Conservation (phyloP, 2,329 filamentous ascomycete species). For the Nectriaceae sp. region DNA sequence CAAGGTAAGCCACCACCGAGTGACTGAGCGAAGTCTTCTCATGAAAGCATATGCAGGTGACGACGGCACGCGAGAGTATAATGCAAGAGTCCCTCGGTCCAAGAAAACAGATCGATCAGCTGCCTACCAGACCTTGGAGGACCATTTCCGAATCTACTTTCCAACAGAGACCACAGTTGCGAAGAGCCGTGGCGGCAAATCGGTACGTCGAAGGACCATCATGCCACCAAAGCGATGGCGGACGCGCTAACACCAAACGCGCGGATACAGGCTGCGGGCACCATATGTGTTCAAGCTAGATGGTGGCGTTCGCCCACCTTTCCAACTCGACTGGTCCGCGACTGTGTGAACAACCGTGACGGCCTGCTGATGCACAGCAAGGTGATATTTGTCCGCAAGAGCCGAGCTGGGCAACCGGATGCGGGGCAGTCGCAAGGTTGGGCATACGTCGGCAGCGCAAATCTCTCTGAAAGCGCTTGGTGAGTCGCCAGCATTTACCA, state of each 20-base stretch:
- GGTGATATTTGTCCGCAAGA: slow-evolving; percentile 55
- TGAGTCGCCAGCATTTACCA: slow-evolving; percentile 44
- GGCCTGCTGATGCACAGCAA: slow-evolving; percentile 91
- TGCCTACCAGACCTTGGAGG: slow-evolving; percentile 30
- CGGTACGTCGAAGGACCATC: slow-evolving; percentile 44
- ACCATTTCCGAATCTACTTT: slow-evolving; percentile 75
- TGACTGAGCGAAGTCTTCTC: neutral
- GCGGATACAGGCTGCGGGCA: slow-evolving; percentile 68
- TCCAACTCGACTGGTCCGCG: slow-evolving; percentile 69
- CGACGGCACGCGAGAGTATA: slow-evolving; percentile 48
- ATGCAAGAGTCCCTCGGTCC: slow-evolving; percentile 37
- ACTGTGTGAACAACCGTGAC: slow-evolving; percentile 70
- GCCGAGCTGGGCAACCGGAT: neutral
- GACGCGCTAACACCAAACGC: slow-evolving; percentile 25
- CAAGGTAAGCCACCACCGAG: slow-evolving; percentile 43
- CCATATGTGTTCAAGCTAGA: slow-evolving; percentile 74
- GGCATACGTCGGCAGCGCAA: slow-evolving; percentile 88
- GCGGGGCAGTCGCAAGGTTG: slow-evolving; percentile 52
- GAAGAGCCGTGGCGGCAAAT: slow-evolving; percentile 62
- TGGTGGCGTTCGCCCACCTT: slow-evolving; percentile 74
- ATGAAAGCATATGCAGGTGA: slow-evolving; percentile 31
- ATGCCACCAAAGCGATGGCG: slow-evolving; percentile 15
- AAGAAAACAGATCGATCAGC: slow-evolving; percentile 22
- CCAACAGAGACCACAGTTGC: slow-evolving; percentile 72
- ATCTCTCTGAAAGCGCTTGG: slow-evolving; percentile 93